These are phyloP conservation scores for Apiotrichum akiyoshidainum DNA, from an alignment of 1,284 basidiomycete species.

Conservation along the genomic window DNA sequence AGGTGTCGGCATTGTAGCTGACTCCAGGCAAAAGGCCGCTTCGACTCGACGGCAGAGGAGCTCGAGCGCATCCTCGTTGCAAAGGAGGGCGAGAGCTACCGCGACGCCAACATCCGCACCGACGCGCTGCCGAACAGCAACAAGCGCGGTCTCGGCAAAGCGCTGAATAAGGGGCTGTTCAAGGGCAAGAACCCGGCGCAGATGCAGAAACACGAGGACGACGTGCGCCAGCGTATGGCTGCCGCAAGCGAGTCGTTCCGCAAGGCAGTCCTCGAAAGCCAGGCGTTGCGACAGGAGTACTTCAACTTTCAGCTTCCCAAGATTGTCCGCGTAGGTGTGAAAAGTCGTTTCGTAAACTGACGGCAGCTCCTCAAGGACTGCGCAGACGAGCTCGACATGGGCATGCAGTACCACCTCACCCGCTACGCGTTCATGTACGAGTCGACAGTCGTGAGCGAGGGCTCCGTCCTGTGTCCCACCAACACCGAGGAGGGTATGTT, in stretches of 20 bases:
- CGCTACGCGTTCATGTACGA: constrained; percentile 94
- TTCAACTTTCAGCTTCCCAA: constrained; percentile 95
- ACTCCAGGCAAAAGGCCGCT: constrained; percentile 63
- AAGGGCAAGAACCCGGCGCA: constrained; percentile 93
- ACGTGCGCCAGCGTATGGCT: constrained; percentile 80
- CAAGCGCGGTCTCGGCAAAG: constrained; percentile 54
- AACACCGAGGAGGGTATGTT: constrained; percentile 37
- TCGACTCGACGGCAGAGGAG: constrained; percentile 90
- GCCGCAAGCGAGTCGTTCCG: constrained; percentile 82
- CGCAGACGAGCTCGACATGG: constrained; percentile 92
- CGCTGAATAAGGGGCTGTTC: constrained; percentile 86
- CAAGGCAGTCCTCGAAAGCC: constrained; percentile 86
- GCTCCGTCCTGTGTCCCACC: constrained; percentile 60
- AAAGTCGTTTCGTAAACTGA: background rate
- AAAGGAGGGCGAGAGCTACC: constrained; percentile 87
- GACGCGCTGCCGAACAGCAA: background rate
- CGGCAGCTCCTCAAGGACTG: constrained; percentile 87
- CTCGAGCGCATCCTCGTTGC: constrained; percentile 87
- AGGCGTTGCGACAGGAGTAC: constrained; percentile 88
- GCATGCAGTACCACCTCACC: constrained; percentile 92
- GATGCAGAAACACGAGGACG: constrained; percentile 90
- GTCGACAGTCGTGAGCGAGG: constrained; percentile 82
- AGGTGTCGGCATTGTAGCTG: constrained; percentile 9
- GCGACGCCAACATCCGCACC: constrained; percentile 68
- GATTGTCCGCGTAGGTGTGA: constrained; percentile 73